A percentile compares a stretch with the other conserved stretches of the same genome.
Conservation (phyloP, 768 basidiomycete genomes). For the Pisolithus microcarpus region DNA sequence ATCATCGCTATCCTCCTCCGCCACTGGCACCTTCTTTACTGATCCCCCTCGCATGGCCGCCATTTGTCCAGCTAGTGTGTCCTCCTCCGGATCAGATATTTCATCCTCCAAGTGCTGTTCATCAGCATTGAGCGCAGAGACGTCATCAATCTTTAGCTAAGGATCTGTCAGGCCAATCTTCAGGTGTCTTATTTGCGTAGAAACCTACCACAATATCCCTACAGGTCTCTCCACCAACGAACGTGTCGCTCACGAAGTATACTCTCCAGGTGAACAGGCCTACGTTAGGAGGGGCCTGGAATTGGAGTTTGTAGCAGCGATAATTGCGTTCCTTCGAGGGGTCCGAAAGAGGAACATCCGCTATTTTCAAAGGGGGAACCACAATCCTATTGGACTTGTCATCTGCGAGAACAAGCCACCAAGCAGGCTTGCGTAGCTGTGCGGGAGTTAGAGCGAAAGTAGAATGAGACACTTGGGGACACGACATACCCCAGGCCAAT, state of each 20-base stretch:
- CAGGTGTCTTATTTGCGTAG: background rate
- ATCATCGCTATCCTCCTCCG: conserved; percentile 45
- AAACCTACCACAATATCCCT: conserved; percentile 63
- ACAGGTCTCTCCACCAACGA: conserved; percentile 71
- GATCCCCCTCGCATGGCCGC: conserved; percentile 86
- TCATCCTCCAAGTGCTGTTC: conserved; percentile 75
- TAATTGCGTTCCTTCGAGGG: conserved; percentile 47
- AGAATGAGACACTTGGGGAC: background rate
- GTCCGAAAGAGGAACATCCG: conserved; percentile 66
- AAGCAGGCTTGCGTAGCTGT: conserved; percentile 81
- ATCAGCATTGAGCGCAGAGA: conserved; percentile 46
- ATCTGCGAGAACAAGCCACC: conserved; percentile 90
- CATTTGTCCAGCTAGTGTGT: conserved; percentile 95
- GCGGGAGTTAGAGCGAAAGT: background rate
- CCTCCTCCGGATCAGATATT: conserved; percentile 97
- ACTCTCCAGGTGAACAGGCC: conserved; percentile 88
- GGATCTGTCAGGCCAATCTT: conserved; percentile 3
- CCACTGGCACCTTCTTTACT: conserved; percentile 57
- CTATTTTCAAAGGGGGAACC: conserved; percentile 78
- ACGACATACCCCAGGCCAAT: conserved; percentile 76
- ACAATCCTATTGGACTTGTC: conserved; percentile 79
- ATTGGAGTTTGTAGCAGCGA: conserved; percentile 84
- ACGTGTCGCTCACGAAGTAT: conserved; percentile 81
- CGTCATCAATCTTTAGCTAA: conserved; percentile 81
- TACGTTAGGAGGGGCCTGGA: conserved; percentile 84